Conservation (phyloP, 768 basidiomycete species). For the Asterophora lycoperdoides region DNA sequence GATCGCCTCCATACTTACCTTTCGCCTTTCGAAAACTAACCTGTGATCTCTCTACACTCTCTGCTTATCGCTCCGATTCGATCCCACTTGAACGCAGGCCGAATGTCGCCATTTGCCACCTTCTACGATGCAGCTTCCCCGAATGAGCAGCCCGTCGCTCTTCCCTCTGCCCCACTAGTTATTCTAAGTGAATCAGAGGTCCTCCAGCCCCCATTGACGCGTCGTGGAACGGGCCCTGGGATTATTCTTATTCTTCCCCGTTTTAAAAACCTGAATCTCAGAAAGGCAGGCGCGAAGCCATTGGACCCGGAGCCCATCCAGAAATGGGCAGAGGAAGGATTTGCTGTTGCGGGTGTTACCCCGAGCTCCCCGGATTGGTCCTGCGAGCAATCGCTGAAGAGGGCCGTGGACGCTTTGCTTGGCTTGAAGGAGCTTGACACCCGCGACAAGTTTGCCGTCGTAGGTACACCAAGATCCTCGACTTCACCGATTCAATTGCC, state of each 20-base stretch:
- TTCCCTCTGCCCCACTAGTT: constrained; percentile 38
- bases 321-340: constrained; percentile 56
- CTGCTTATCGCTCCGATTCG: not conserved
- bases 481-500: not conserved
- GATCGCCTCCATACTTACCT: no score
- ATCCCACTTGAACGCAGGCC: not conserved
- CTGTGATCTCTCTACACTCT: not conserved
- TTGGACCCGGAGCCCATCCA: constrained; percentile 46
- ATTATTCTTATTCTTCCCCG: constrained; percentile 40
- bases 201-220: constrained; percentile 45
- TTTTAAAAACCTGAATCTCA: constrained; percentile 20
- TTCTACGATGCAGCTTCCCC: constrained; percentile 36
- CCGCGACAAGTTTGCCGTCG: constrained; percentile 41
- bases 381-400: constrained; percentile 26
- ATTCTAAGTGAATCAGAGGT: constrained; percentile 27
- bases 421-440: constrained; percentile 34
- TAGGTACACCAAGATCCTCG: constrained; percentile 27
- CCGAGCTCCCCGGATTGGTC: constrained; percentile 16
- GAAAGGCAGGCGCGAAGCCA: constrained; percentile 22
- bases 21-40: no score
- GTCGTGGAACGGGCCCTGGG: constrained; percentile 46
- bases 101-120: constrained; percentile 16
- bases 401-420: constrained; percentile 32
- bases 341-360: constrained; percentile 39
- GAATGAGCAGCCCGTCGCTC: constrained; percentile 35